Evolutionary conservation across 345 rosid species (phyloP).

Genomic region (Acer yangbiense): DNA sequence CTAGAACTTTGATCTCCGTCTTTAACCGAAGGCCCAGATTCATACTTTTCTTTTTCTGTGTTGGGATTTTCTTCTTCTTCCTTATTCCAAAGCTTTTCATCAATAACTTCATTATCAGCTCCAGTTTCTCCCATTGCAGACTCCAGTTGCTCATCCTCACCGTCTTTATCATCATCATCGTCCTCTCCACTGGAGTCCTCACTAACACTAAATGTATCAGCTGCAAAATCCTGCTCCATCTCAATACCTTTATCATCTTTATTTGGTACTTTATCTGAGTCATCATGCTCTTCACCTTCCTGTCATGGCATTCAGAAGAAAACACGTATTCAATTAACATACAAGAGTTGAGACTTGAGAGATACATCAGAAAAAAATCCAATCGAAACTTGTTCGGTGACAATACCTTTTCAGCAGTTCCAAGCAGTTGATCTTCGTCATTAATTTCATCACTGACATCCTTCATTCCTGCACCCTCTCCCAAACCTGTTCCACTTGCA

Average conservation of each 20-base stretch:
- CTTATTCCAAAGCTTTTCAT: slow-evolving; percentile 74
- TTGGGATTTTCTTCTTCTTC: slow-evolving; percentile 60
- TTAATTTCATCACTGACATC: slow-evolving; percentile 91
- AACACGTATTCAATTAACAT: background rate
- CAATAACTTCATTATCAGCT: slow-evolving; percentile 63
- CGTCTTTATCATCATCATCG: slow-evolving; percentile 48
- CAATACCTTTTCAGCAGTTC: slow-evolving; percentile 64
- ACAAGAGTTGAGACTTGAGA: background rate
- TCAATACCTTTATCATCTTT: slow-evolving; percentile 84
- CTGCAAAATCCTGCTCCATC: slow-evolving; percentile 82
- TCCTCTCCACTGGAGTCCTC: slow-evolving; percentile 74
- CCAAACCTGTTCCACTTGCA: slow-evolving; percentile 91
- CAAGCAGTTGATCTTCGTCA: slow-evolving; percentile 88
- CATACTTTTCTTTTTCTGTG: slow-evolving; percentile 64
- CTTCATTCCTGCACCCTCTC: slow-evolving; percentile 77
- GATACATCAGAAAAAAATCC: background rate
- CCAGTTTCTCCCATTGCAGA: slow-evolving; percentile 79
- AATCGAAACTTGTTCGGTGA: background rate
- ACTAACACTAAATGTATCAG: slow-evolving; percentile 70
- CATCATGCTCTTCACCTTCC: slow-evolving; percentile 69
- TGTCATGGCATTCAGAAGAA: slow-evolving; percentile 31
- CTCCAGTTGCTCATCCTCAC: slow-evolving; percentile 70
- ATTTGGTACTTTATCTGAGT: slow-evolving; percentile 49
- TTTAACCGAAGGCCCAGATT: slow-evolving; percentile 71
- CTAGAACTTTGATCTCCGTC: slow-evolving; percentile 53